Evolutionary conservation across 129 eudicot genomes (phyloP).

Genomic region (Chrysanthemum lavandulifolium): DNA sequence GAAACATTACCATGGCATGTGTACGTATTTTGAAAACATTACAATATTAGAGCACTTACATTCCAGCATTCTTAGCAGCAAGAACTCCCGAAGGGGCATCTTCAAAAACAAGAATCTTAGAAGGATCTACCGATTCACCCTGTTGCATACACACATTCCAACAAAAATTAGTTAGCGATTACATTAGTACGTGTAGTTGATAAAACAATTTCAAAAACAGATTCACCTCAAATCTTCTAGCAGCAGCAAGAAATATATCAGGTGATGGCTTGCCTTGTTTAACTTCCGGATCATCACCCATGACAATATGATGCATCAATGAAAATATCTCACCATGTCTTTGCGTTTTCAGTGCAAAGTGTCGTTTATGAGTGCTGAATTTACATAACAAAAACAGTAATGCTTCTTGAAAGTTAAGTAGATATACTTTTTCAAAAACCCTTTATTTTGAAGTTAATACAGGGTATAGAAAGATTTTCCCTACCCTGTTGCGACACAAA

Average conservation of each 20-base stretch:
- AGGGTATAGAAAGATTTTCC: not conserved
- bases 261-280: conserved; percentile 98
- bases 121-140: conserved; percentile 78
- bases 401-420: conserved; percentile 6
- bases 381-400: conserved; percentile 12
- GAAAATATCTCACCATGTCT: conserved; percentile 79
- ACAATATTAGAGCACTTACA: conserved; percentile 51
- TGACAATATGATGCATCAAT: conserved; percentile 93
- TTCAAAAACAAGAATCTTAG: conserved; percentile 79
- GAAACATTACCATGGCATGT: not conserved
- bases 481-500: conserved; percentile 97
- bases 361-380: conserved; percentile 72
- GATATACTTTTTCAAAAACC: not conserved
- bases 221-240: conserved; percentile 90
- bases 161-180: conserved; percentile 1
- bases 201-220: not conserved
- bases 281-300: conserved; percentile 98
- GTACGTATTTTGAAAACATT: not conserved
- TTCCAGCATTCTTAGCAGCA: conserved; percentile 98
- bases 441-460: not conserved
- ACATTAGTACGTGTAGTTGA: not conserved
- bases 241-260: conserved; percentile 85
- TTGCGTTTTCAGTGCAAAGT: conserved; percentile 86
- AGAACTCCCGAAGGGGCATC: conserved; percentile 97
- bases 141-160: conserved; percentile 32